These are phyloP conservation scores for Cytospora schulzeri DNA, from an alignment of 2,329 filamentous ascomycete genomes.

Conservation along the genomic window DNA sequence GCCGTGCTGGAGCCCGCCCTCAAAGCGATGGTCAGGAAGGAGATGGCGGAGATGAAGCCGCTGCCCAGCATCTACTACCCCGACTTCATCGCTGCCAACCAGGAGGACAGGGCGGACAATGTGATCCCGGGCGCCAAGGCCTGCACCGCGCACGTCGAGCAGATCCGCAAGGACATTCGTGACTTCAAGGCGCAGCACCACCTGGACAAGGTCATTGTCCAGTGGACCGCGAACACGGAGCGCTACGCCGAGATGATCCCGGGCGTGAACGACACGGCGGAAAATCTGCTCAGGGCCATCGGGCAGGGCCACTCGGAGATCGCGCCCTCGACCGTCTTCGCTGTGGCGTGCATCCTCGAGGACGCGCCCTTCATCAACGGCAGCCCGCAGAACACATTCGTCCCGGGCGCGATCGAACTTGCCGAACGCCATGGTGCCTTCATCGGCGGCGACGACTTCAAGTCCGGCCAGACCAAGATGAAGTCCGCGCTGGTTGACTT, in stretches of 20 bases:
- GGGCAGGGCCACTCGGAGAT: constrained; percentile 85
- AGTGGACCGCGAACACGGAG: constrained; percentile 99
- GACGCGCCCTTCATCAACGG: constrained; percentile 95
- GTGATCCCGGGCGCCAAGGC: constrained; percentile 81
- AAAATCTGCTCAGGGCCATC: constrained; percentile 88
- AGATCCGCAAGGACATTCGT: constrained; percentile 89
- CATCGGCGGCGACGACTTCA: constrained; percentile 98
- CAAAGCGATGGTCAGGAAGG: constrained; percentile 87
- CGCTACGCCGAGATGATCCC: constrained; percentile 86
- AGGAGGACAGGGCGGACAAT: constrained; percentile 95
- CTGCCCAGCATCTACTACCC: constrained; percentile 97
- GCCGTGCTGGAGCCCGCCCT: constrained; percentile 93
- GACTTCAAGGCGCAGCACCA: constrained; percentile 85
- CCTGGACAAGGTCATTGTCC: constrained; percentile 93
- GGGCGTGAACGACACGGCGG: constrained; percentile 94
- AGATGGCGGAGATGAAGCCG: constrained; percentile 86
- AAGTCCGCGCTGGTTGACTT: constrained; percentile 99
- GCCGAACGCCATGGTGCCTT: constrained; percentile 86
- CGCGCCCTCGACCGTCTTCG: constrained; percentile 94
- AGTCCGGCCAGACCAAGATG: constrained; percentile 99
- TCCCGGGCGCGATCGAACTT: constrained; percentile 86
- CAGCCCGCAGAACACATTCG: constrained; percentile 98
- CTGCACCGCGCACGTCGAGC: constrained; percentile 83
- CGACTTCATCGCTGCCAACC: constrained; percentile 98
- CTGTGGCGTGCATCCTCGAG: constrained; percentile 91